Evolutionary conservation across 2,329 filamentous ascomycete genomes (phyloP).

Genomic region (Trichoderma aggressivum): DNA sequence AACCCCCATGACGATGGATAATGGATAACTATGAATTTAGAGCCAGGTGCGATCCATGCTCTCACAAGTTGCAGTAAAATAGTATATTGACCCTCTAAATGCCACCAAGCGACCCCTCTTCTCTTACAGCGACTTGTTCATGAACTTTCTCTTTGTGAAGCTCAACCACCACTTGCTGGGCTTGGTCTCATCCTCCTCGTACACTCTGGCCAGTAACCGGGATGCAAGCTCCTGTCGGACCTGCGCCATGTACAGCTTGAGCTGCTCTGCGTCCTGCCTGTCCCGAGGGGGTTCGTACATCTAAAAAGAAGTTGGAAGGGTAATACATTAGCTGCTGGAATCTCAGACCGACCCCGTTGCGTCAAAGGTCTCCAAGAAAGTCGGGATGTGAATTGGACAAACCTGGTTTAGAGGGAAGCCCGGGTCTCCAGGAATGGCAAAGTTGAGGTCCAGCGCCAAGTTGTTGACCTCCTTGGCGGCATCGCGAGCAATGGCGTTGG

Average conservation of each 20-base stretch:
- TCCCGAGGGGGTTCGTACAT: constrained; percentile 88
- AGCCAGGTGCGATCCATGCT: background rate
- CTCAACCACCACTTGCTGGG: constrained; percentile 93
- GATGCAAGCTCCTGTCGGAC: constrained; percentile 87
- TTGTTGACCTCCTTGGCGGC: constrained; percentile 78
- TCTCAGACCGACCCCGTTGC: background rate
- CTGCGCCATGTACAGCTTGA: constrained; percentile 87
- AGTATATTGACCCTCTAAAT: constrained; percentile 3
- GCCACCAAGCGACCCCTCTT: background rate
- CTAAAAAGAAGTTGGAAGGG: constrained; percentile 35
- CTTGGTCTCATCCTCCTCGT: constrained; percentile 72
- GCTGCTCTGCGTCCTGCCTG: constrained; percentile 81
- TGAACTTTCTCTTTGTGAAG: constrained; percentile 98
- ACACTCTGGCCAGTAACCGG: constrained; percentile 80
- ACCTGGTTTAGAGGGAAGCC: constrained; percentile 90
- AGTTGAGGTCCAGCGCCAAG: constrained; percentile 85
- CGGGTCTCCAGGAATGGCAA: constrained; percentile 90
- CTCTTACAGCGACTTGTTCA: constrained; percentile 81
- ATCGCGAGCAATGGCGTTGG: constrained; percentile 59
- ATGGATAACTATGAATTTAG: background rate
- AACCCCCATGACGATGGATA: background rate
- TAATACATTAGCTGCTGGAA: background rate
- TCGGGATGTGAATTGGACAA: constrained; percentile 21
- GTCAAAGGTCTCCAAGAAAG: background rate
- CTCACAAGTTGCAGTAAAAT: background rate